phyloP scores from a whole-genome alignment of 2,329 filamentous ascomycete genomes.

The Xylaria sp. region DNA sequence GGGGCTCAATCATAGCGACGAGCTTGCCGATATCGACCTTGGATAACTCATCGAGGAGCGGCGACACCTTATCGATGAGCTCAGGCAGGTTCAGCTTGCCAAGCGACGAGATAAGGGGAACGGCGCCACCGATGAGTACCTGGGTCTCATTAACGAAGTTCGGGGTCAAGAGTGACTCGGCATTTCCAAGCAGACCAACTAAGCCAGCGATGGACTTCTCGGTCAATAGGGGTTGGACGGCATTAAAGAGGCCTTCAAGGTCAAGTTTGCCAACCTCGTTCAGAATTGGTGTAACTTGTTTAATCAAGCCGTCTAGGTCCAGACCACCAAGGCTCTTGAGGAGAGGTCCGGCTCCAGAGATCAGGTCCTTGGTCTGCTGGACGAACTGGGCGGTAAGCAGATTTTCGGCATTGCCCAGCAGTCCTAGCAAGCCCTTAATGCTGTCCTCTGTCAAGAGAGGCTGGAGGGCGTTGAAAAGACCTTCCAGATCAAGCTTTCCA shows the following conservation, averaged over 20 bases:
- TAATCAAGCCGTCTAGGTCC: constrained; percentile 48
- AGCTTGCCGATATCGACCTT: constrained; percentile 44
- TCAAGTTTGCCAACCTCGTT: constrained; percentile 50
- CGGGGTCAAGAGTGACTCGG: constrained; percentile 45
- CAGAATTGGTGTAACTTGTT: constrained; percentile 48
- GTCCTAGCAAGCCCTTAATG: constrained; percentile 45
- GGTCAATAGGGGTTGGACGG: constrained; percentile 51
- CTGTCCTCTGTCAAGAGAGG: constrained; percentile 51
- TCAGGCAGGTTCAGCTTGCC: constrained; percentile 49
- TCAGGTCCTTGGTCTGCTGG: constrained; percentile 44
- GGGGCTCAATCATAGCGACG: constrained; percentile 48
- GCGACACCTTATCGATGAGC: constrained; percentile 47
- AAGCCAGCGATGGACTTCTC: constrained; percentile 46
- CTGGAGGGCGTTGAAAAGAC: constrained; percentile 48
- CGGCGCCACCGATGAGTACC: constrained; percentile 44
- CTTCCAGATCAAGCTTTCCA: constrained; percentile 50
- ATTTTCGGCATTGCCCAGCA: constrained; percentile 48
- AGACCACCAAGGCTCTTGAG: constrained; percentile 45
- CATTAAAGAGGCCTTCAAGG: constrained; percentile 48
- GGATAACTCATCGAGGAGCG: constrained; percentile 46
- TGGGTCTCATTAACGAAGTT: constrained; percentile 46
- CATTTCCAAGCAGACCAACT: constrained; percentile 47
- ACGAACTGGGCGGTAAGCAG: constrained; percentile 46
- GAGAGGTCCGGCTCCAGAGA: constrained; percentile 41
- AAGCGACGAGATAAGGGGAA: constrained; percentile 44